Percentiles rank a stretch among this genome's conserved stretches.
Conservation (phyloP, 2,329 filamentous ascomycete genomes). For the Fusarium heterosporum region DNA sequence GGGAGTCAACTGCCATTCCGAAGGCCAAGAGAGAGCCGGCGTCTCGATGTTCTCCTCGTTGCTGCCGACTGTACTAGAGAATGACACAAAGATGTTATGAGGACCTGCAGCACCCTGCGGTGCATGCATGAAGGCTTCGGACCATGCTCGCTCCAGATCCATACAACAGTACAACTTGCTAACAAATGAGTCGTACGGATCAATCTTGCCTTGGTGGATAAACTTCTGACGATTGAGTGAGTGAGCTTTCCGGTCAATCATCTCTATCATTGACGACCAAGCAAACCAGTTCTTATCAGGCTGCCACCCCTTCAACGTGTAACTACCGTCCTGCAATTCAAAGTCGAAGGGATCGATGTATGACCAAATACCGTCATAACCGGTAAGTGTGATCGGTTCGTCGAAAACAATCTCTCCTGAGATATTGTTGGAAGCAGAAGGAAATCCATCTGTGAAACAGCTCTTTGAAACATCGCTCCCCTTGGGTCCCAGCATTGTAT, state of each 20-base stretch:
- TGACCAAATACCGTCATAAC: constrained; percentile 50
- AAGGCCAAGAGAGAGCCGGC: constrained; percentile 42
- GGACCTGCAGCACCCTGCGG: constrained; percentile 45
- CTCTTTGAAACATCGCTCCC: constrained; percentile 7
- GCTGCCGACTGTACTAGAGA: constrained; percentile 32
- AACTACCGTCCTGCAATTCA: constrained; percentile 53
- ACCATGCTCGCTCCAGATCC: constrained; percentile 60
- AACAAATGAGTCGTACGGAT: constrained; percentile 40
- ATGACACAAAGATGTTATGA: constrained; percentile 50
- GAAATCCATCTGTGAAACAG: constrained; percentile 15
- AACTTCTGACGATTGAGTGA: constrained; percentile 24
- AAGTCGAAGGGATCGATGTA: constrained; percentile 50
- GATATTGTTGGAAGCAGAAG: constrained; percentile 19
- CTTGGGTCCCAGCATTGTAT: constrained; percentile 54
- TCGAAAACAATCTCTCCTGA: constrained; percentile 33
- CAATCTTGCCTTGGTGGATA: constrained; percentile 9
- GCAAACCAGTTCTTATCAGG: constrained; percentile 54
- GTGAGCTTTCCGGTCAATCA: constrained; percentile 47
- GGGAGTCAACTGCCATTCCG: constrained; percentile 43
- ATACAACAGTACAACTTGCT: constrained; percentile 55
- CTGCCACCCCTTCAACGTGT: constrained; percentile 59
- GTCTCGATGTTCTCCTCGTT: neutral
- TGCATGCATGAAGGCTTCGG: constrained; percentile 43
- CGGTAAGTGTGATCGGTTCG: constrained; percentile 41
- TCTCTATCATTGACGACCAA: constrained; percentile 48